These are phyloP conservation scores for Exidia glandulosa DNA, from an alignment of 768 basidiomycete species.

Conservation along the genomic window DNA sequence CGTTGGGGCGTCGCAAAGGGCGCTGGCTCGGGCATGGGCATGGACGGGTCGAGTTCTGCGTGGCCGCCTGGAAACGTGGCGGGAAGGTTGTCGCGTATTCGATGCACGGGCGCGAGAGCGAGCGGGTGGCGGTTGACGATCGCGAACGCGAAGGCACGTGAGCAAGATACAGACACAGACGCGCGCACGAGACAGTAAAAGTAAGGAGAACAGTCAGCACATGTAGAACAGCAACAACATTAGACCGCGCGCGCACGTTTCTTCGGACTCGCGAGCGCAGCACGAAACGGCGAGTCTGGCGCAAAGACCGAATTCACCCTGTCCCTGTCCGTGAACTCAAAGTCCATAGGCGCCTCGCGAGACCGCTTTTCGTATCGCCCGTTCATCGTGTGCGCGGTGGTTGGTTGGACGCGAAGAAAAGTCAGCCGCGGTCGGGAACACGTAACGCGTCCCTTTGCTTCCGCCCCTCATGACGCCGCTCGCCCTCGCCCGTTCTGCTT, in stretches of 20 bases:
- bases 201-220: background rate
- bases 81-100: no score
- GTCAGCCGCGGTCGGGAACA: background rate
- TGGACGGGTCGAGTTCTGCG: conserved; percentile 32
- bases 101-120: no score
- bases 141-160: no score
- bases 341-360: conserved; percentile 67
- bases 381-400: conserved; percentile 1
- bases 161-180: no score
- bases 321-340: conserved; percentile 58
- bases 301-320: conserved; percentile 39
- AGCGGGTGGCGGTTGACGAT: no score
- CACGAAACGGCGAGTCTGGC: conserved; percentile 36
- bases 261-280: conserved; percentile 26
- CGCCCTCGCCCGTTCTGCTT: conserved; percentile 10
- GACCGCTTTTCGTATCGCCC: background rate
- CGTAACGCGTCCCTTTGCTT: conserved; percentile 13
- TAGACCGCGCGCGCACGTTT: conserved; percentile 45
- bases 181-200: no score
- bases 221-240: conserved; percentile 6
- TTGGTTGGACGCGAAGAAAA: background rate
- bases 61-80: conserved; percentile 26
- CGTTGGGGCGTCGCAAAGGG: conserved; percentile 30
- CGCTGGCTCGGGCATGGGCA: conserved; percentile 17
- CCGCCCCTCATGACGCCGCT: conserved; percentile 5